Percentiles rank a stretch among this genome's conserved stretches.
Evolutionary conservation across 2,329 filamentous ascomycete species (phyloP).

Genomic region (Monosporascus sp.): DNA sequence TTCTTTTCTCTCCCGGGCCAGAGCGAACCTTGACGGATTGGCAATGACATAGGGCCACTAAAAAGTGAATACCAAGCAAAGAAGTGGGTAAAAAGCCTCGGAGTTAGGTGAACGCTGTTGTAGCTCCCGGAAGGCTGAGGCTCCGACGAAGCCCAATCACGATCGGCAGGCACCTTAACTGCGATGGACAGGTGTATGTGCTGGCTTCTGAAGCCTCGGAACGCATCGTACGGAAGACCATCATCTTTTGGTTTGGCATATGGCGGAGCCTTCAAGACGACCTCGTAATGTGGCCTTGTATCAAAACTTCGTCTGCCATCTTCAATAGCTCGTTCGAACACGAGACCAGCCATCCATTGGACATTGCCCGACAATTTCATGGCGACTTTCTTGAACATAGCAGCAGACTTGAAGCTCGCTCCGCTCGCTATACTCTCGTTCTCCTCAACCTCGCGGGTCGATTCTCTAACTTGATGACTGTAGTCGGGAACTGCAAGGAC

Average conservation of each 20-base stretch:
- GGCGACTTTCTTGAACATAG: slow-evolving; percentile 94
- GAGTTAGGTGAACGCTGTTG: slow-evolving; percentile 91
- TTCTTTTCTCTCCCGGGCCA: slow-evolving; percentile 94
- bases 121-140: slow-evolving; percentile 79
- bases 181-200: slow-evolving; percentile 95
- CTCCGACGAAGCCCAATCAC: slow-evolving; percentile 77
- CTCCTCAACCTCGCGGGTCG: slow-evolving; percentile 43
- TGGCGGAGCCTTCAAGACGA: slow-evolving; percentile 76
- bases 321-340: slow-evolving; percentile 81
- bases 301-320: slow-evolving; percentile 72
- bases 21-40: slow-evolving; percentile 83
- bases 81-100: slow-evolving; percentile 97
- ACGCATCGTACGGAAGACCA: slow-evolving; percentile 73
- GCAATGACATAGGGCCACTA: slow-evolving; percentile 88
- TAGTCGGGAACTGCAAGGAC: slow-evolving; percentile 93
- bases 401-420: slow-evolving; percentile 63
- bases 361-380: slow-evolving; percentile 99
- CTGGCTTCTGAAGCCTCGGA: slow-evolving; percentile 90
- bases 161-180: slow-evolving; percentile 77
- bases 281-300: slow-evolving; percentile 88
- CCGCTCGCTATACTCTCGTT: slow-evolving; percentile 56
- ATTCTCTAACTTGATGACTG: slow-evolving; percentile 75
- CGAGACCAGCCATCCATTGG: slow-evolving; percentile 82
- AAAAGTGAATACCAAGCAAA: slow-evolving; percentile 98
- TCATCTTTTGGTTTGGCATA: slow-evolving; percentile 58